A percentile compares a stretch with the other conserved stretches of the same genome.
Conservation (phyloP, 2,329 filamentous ascomycete genomes). For the Pyrenochaeta sp. region DNA sequence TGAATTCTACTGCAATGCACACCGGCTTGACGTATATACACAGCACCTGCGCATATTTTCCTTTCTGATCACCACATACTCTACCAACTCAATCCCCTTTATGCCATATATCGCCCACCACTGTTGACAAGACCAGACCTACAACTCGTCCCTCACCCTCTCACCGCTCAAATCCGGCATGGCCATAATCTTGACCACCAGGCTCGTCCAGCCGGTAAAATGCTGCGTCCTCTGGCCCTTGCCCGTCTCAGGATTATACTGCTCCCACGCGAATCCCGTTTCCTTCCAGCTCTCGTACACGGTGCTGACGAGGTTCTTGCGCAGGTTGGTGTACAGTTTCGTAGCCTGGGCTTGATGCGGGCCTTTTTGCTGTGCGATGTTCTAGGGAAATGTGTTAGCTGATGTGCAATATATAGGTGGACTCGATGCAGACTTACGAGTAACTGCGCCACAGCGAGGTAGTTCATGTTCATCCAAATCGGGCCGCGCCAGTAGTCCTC, state of each 20-base stretch:
- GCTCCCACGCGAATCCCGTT: constrained; percentile 98
- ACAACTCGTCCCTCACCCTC: constrained; percentile 42
- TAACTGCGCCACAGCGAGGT: constrained; percentile 81
- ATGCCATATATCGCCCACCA: not conserved
- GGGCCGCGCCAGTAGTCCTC: constrained; percentile 99
- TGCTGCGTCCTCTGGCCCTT: constrained; percentile 95
- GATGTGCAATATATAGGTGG: too few relatives aligned
- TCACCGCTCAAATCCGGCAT: constrained; percentile 73
- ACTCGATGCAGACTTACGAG: too few relatives aligned
- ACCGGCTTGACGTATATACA: too few relatives aligned
- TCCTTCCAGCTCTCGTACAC: constrained; percentile 87
- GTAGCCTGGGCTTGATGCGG: constrained; percentile 73
- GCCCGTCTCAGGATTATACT: constrained; percentile 94
- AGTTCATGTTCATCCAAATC: constrained; percentile 98
- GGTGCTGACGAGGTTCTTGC: constrained; percentile 86
- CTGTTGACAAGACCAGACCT: not conserved
- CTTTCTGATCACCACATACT: too few relatives aligned
- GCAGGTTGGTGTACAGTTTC: constrained; percentile 77
- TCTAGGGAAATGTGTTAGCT: too few relatives aligned
- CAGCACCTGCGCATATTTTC: too few relatives aligned
- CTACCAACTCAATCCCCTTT: too few relatives aligned
- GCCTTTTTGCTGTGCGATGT: constrained; percentile 68
- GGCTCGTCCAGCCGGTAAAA: constrained; percentile 98
- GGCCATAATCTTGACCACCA: constrained; percentile 96
- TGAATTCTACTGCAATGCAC: too few relatives aligned